Conservation (phyloP, 139 green algal species). For the Chlamydomonas incerta region DNA sequence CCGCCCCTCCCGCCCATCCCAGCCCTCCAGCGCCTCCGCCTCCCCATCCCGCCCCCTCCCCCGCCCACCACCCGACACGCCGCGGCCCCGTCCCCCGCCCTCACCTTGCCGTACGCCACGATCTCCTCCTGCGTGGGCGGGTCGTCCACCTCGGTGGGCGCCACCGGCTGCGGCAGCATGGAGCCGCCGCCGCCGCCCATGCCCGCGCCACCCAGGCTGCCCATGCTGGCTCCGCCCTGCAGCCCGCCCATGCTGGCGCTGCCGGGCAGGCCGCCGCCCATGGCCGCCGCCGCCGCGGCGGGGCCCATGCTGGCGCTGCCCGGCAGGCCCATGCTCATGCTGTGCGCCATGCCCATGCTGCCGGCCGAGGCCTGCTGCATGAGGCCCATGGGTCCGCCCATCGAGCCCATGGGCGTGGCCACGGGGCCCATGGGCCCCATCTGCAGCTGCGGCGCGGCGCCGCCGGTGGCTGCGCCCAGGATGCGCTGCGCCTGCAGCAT, state of each 20-base stretch:
- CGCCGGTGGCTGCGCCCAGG: constrained; percentile 38
- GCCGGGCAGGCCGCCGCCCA: neutral
- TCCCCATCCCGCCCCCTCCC: too few species aligned
- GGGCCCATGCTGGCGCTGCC: too few species aligned
- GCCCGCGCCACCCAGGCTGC: neutral
- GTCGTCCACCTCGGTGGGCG: constrained; percentile 49
- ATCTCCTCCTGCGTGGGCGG: constrained; percentile 55
- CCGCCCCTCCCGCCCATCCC: too few species aligned
- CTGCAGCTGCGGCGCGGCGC: neutral
- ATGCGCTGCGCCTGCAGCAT: constrained; percentile 63
- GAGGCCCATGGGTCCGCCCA: neutral
- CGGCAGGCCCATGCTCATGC: neutral
- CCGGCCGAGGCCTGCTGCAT: neutral
- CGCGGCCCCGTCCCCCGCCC: too few species aligned
- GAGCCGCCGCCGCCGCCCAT: neutral
- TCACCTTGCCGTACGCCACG: constrained; percentile 53
- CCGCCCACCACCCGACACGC: too few species aligned
- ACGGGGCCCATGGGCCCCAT: constrained; percentile 15
- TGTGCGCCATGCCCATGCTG: neutral
- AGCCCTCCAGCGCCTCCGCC: too few species aligned
- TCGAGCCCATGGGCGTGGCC: neutral
- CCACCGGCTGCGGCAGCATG: constrained; percentile 19
- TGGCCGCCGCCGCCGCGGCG: neutral
- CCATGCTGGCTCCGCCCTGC: neutral
- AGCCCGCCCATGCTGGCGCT: neutral